Evolutionary conservation across 345 rosid species (phyloP), one percentile per base, ranked within the genome.

Genomic region (Cardamine chenopodiifolia): DNA sequence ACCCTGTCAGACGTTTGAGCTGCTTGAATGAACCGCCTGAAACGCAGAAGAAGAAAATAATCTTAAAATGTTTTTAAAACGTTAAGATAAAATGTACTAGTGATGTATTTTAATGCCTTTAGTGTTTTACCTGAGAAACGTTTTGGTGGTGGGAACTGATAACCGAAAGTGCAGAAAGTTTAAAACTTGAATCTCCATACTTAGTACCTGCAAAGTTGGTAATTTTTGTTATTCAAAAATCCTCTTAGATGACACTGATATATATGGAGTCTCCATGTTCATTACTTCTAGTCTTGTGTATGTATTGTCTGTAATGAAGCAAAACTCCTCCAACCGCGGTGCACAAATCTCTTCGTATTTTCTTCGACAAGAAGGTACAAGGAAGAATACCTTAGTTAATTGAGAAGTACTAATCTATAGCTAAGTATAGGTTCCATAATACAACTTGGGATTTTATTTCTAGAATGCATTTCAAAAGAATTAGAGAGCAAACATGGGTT

Each of bases 291-390:
- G 83, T 80, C 75, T 93, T 50, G 90, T 81, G 75, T 88, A 93
- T 23, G 96, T 90, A 55, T 86, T 90, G 82, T 90, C 98, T 31
- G 97, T 90, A 79, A 88, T 93, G 83, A 88, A 81, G 90, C 93
- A 90, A 75, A 90, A 93, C 69, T 89, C 96, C 75, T 89, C 97
- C 54, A 89, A 87, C 62, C 81, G 76, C 6, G 97, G 98, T 44
- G 96, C 88, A 79, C 84, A 82, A 50, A 89, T 85, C 85, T 93
- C 98, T 86, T 90, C 96, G 8, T 90, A 90, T 77, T 93, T 93
- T 68, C 98, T 90, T 78, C 73, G 28, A 68, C 5, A 55, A 3
- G 32, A 44, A 70, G 20, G 18, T 50, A 73, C 34, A 79, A 37
- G 45, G 62, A 34, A 53, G 40, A 58, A 64, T 23, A 19, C 28